Conservation (phyloP, 257 asterid genomes). For the Solanum lignicaule region DNA sequence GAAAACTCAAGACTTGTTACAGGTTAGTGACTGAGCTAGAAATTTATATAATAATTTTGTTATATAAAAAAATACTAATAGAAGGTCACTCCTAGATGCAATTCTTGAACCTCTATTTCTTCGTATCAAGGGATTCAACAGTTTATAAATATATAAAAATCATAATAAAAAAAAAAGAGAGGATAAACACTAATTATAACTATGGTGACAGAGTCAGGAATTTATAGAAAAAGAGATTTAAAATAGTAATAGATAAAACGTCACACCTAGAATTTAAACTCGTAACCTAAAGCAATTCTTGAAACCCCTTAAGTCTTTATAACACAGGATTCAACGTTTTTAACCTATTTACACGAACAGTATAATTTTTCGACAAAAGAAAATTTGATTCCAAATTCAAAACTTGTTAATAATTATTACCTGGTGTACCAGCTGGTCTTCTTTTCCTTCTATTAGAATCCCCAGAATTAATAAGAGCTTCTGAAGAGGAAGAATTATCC, state of each 20-base stretch:
- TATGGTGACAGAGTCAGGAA: not conserved
- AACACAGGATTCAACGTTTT: not conserved
- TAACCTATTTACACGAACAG: not conserved
- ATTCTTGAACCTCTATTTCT: not conserved
- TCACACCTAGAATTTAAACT: not conserved
- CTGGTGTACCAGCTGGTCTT: conserved; percentile 35
- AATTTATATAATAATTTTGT: not conserved
- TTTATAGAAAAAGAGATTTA: not conserved
- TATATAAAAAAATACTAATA: not conserved
- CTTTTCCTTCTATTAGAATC: conserved; percentile 11
- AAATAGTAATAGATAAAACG: not conserved
- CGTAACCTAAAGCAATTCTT: not conserved
- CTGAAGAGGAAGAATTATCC: conserved; percentile 16
- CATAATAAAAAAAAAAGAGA: not conserved
- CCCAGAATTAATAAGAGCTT: conserved; percentile 4
- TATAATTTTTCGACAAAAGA: not conserved
- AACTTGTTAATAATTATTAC: not conserved
- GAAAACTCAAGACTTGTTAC: not conserved
- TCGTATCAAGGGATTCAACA: not conserved
- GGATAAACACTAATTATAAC: not conserved
- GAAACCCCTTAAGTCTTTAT: not conserved
- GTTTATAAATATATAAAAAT: not conserved
- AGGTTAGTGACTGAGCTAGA: not conserved
- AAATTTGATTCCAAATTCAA: not conserved
- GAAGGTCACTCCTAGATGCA: not conserved